These are phyloP conservation scores for Lentithecium fluviatile DNA, from an alignment of 495 filamentous ascomycete genomes.

Conservation along the genomic window DNA sequence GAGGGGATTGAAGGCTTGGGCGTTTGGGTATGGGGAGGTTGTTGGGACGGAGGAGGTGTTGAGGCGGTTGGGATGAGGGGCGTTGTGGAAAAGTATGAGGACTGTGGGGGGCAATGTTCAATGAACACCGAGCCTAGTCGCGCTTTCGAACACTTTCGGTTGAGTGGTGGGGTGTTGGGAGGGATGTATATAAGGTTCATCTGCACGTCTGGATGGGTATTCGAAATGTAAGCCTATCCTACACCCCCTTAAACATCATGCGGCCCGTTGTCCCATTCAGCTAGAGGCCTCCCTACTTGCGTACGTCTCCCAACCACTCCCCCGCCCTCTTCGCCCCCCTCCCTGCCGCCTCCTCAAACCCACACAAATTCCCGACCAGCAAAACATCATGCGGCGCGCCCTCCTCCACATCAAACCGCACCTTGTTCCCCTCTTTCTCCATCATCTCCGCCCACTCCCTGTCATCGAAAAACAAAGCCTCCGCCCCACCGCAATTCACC, in stretches of 20 bases:
- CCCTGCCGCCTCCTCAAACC: constrained; percentile 40
- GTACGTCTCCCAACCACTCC: constrained; percentile 36
- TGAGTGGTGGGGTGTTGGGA: no score
- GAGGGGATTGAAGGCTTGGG: constrained; percentile 40
- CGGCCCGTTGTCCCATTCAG: neutral
- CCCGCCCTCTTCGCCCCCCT: constrained; percentile 41
- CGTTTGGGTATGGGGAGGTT: constrained; percentile 43
- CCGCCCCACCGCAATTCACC: constrained; percentile 44
- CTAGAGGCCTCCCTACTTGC: neutral
- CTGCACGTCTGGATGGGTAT: no score
- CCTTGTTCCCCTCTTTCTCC: constrained; percentile 35
- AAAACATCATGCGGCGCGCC: constrained; percentile 46
- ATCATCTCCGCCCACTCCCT: constrained; percentile 40
- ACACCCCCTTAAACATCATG: no score
- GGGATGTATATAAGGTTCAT: no score
- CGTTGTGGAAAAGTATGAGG: no score
- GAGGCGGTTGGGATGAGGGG: constrained; percentile 21
- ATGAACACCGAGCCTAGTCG: no score
- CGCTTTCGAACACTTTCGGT: no score
- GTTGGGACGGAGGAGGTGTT: constrained; percentile 40
- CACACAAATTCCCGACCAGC: constrained; percentile 41
- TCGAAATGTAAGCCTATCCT: no score
- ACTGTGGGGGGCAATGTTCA: no score
- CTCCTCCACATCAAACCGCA: constrained; percentile 42
- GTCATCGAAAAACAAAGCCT: constrained; percentile 46